Conservation (phyloP, 768 basidiomycete genomes). For the Austroboletus eburneus region DNA sequence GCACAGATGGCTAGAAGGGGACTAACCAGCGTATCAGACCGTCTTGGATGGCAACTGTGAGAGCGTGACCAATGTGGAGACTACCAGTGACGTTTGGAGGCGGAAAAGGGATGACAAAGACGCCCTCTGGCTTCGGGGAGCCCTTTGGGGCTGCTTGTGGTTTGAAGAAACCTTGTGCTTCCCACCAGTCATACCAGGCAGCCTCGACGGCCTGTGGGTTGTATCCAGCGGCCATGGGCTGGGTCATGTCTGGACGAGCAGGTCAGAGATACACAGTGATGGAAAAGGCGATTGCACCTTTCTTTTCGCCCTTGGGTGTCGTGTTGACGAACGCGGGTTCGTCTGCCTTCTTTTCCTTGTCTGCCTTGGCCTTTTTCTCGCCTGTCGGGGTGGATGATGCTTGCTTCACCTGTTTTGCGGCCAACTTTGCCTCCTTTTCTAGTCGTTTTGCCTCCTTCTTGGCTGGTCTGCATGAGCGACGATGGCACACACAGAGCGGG, state of each 20-base stretch:
- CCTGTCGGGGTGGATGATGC: constrained; percentile 35
- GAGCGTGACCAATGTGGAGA: constrained; percentile 91
- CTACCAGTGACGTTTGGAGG: constrained; percentile 97
- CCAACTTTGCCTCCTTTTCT: constrained; percentile 73
- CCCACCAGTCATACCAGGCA: constrained; percentile 99
- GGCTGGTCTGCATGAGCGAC: constrained; percentile 48
- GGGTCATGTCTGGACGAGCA: constrained; percentile 60
- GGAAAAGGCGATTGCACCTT: constrained; percentile 49
- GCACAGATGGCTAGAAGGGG: not conserved
- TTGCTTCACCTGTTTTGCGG: constrained; percentile 54
- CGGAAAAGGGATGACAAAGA: constrained; percentile 84
- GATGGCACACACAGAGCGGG: not conserved
- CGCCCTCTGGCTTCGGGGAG: constrained; percentile 54
- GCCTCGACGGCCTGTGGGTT: constrained; percentile 94
- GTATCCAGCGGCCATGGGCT: constrained; percentile 89
- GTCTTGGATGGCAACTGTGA: constrained; percentile 92
- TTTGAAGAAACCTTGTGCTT: constrained; percentile 83
- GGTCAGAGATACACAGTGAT: not conserved
- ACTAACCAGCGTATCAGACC: constrained; percentile 80
- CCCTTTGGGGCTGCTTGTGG: constrained; percentile 61
- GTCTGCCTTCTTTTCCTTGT: constrained; percentile 69
- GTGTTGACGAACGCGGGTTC: constrained; percentile 72
- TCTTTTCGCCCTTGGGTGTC: constrained; percentile 53
- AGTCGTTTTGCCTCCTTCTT: constrained; percentile 79
- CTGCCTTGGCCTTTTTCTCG: constrained; percentile 72